Conservation (phyloP, 352 stramenopile species). For the Globisporangium nodosum region DNA sequence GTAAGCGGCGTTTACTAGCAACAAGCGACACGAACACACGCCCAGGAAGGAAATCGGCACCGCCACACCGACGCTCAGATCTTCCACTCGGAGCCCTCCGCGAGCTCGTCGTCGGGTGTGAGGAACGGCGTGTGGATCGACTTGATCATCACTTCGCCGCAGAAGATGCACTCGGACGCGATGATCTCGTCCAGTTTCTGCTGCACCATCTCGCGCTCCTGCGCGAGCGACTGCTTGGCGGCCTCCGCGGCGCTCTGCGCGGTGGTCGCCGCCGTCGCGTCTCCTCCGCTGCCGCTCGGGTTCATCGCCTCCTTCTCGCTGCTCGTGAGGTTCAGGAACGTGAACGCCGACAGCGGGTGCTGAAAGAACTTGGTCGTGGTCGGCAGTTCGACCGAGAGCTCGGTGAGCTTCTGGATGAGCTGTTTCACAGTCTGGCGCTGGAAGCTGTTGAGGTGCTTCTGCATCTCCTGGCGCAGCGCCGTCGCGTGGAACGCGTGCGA, state of each 20-base stretch:
- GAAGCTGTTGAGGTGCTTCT: constrained; percentile 86
- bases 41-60: background rate
- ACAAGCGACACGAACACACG: background rate
- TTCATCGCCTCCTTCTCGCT: constrained; percentile 71
- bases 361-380: constrained; percentile 76
- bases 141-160: constrained; percentile 94
- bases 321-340: constrained; percentile 64
- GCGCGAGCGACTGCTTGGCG: constrained; percentile 70
- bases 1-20: background rate
- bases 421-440: constrained; percentile 88
- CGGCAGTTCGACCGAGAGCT: constrained; percentile 76
- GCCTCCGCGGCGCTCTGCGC: constrained; percentile 43
- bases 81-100: constrained; percentile 77
- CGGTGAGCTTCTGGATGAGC: constrained; percentile 84
- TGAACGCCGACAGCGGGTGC: constrained; percentile 43
- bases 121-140: constrained; percentile 92
- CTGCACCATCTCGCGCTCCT: constrained; percentile 89
- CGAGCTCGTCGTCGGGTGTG: constrained; percentile 76
- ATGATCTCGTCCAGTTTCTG: constrained; percentile 93
- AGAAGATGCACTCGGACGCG: constrained; percentile 93
- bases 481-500: constrained; percentile 91
- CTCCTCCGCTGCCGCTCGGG: constrained; percentile 18
- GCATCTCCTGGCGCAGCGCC: constrained; percentile 86
- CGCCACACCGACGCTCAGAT: constrained; percentile 40
- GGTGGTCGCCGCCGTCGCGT: constrained; percentile 19